A percentile compares a stretch with the other conserved stretches of the same genome.
Conservation (phyloP, 805 yeast species). For the Nakazawaea ernobii region DNA sequence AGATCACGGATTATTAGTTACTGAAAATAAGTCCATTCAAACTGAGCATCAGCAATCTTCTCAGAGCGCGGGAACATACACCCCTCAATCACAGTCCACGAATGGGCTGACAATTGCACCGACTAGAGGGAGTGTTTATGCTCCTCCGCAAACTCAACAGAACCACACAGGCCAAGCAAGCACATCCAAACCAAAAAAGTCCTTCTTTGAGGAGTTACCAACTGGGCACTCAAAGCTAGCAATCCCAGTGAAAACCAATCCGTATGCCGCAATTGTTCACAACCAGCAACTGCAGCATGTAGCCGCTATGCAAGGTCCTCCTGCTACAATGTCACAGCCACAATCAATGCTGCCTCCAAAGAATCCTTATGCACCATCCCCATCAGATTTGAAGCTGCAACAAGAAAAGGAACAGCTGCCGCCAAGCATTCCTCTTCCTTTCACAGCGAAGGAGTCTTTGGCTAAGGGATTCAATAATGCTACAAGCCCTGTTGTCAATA, state of each 20-base stretch:
- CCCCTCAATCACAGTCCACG: no score
- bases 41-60: background rate
- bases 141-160: background rate
- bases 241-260: conserved; percentile 4
- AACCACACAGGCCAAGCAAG: background rate
- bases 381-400: background rate
- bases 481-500: background rate
- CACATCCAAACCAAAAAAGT: conserved; percentile 2
- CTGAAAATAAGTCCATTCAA: background rate
- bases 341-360: conserved; percentile 3
- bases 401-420: background rate
- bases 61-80: background rate
- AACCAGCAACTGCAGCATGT: background rate
- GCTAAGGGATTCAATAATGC: background rate
- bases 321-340: background rate
- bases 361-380: conserved; percentile 9
- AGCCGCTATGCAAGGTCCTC: background rate
- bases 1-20: background rate
- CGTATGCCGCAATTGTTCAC: conserved; percentile 6
- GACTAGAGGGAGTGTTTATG: background rate
- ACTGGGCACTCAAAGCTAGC: background rate
- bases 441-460: conserved; percentile 6
- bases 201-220: conserved; percentile 10
- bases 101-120: background rate
- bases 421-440: conserved; percentile 1